phyloP scores from a whole-genome alignment of 2,329 filamentous ascomycete genomes.

The Capronia coronata region DNA sequence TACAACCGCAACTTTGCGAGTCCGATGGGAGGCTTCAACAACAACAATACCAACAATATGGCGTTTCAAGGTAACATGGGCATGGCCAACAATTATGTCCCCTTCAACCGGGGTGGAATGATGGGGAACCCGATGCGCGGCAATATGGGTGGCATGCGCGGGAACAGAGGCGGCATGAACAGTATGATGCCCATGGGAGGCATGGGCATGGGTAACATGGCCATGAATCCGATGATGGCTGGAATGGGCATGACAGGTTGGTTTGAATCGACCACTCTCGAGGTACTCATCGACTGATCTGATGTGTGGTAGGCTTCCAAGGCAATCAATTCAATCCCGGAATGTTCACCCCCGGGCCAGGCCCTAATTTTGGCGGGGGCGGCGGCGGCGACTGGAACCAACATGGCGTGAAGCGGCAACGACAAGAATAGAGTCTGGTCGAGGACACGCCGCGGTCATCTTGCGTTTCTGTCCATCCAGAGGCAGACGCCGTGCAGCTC shows the following conservation, averaged over 20 bases:
- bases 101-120: conserved; percentile 49
- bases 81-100: conserved; percentile 46
- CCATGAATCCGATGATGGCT: conserved; percentile 55
- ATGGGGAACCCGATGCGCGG: conserved; percentile 49
- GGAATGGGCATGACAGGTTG: conserved; percentile 48
- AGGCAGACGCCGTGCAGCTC: too few species aligned
- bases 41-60: conserved; percentile 46
- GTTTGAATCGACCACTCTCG: conserved; percentile 22
- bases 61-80: conserved; percentile 45
- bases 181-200: conserved; percentile 52
- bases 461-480: too few species aligned
- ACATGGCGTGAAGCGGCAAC: conserved; percentile 70
- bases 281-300: conserved; percentile 3
- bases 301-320: conserved; percentile 16
- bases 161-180: conserved; percentile 51
- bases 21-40: conserved; percentile 37
- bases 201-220: conserved; percentile 50
- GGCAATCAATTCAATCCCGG: conserved; percentile 58
- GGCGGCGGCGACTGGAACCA: conserved; percentile 62
- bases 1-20: conserved; percentile 48
- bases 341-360: conserved; percentile 57
- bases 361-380: conserved; percentile 33
- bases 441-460: too few species aligned
- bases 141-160: conserved; percentile 50
- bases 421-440: conserved; percentile 53